Percentiles rank a stretch among this genome's conserved stretches.
phyloP scores from a whole-genome alignment of 805 yeast genomes.

The Starmerella vitae region DNA sequence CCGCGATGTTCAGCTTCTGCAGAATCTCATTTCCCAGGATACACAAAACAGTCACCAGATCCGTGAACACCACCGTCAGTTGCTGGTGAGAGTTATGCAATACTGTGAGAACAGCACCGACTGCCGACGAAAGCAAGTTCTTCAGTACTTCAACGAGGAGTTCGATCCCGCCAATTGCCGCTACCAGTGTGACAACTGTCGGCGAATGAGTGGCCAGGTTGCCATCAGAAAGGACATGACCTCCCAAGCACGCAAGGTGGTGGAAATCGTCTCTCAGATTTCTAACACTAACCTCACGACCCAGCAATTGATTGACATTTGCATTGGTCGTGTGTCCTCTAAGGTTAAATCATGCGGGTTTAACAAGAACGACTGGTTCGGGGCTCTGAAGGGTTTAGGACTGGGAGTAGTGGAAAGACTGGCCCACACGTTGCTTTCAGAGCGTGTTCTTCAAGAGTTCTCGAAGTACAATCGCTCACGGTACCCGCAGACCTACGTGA shows the following conservation, averaged over 20 bases:
- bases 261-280: constrained; percentile 43
- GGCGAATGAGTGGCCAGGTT: constrained; percentile 31
- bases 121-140: constrained; percentile 77
- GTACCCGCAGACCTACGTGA: constrained; percentile 64
- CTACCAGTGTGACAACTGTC: constrained; percentile 77
- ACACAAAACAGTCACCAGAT: constrained; percentile 47
- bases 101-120: constrained; percentile 86
- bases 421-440: constrained; percentile 60
- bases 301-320: constrained; percentile 68
- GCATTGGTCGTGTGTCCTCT: constrained; percentile 46
- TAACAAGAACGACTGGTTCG: constrained; percentile 47
- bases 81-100: constrained; percentile 70
- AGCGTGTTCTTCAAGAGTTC: constrained; percentile 54
- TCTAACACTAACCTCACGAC: constrained; percentile 51
- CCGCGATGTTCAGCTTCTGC: constrained; percentile 65
- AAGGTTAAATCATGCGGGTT: constrained; percentile 49
- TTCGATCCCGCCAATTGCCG: constrained; percentile 55
- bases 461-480: constrained; percentile 63
- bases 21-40: constrained; percentile 66
- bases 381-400: constrained; percentile 52
- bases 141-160: constrained; percentile 78
- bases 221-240: constrained; percentile 47
- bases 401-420: constrained; percentile 44
- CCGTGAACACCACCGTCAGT: constrained; percentile 62
- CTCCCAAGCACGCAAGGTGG: constrained; percentile 42